These are phyloP conservation scores for Metarhizium rileyi DNA, from an alignment of 2,329 filamentous ascomycete genomes.

Conservation along the genomic window DNA sequence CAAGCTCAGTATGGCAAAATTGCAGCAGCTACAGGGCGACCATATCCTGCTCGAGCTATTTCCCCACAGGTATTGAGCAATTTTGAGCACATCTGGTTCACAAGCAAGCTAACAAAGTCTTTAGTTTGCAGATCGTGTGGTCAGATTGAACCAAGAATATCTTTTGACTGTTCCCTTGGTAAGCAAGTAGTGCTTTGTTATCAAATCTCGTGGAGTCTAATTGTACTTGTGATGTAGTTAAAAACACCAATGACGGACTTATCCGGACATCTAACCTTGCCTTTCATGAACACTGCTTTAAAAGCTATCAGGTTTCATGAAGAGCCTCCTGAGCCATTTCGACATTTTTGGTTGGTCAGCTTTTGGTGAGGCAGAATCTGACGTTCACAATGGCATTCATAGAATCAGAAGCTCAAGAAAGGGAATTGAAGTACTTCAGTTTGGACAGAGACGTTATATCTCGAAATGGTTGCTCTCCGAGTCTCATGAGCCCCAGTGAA, in stretches of 20 bases:
- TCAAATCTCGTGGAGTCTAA: background rate
- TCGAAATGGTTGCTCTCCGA: too few relatives aligned
- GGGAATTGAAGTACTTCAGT: too few relatives aligned
- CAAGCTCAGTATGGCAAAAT: background rate
- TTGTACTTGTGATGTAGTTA: background rate
- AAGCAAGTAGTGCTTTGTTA: background rate
- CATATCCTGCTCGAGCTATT: conserved; percentile 1
- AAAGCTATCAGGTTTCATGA: conserved; percentile 6
- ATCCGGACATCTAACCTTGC: conserved; percentile 10
- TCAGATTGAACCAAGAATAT: conserved; percentile 5
- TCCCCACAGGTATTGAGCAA: background rate
- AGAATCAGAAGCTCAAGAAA: too few relatives aligned
- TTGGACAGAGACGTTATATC: too few relatives aligned
- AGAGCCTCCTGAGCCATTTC: conserved; percentile 6
- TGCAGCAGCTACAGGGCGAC: background rate
- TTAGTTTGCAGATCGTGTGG: conserved; percentile 3
- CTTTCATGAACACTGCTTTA: conserved; percentile 11
- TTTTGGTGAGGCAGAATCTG: conserved; percentile 6
- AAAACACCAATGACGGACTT: conserved; percentile 11
- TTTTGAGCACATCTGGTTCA: background rate
- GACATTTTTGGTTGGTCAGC: conserved; percentile 7
- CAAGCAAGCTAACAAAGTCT: background rate
- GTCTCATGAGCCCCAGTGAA: too few relatives aligned
- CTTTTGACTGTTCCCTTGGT: conserved; percentile 5
- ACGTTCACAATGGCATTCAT: too few relatives aligned